Evolutionary conservation across 306 rosid species (phyloP), one percentile per base, ranked within the genome.

Genomic region (Begonia masoniana): DNA sequence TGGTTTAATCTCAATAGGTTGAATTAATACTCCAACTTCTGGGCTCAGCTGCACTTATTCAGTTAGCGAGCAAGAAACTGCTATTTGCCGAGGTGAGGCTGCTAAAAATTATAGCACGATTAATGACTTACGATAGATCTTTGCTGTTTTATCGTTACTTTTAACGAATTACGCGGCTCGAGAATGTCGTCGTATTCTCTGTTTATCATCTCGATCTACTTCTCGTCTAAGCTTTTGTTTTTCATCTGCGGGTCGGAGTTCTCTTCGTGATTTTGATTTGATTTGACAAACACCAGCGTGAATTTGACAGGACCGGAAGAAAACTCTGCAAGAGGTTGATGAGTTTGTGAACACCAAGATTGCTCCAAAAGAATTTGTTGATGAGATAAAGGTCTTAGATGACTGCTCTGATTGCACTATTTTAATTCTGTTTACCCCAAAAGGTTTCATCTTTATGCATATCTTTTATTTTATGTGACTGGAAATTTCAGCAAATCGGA

Each of bases 41-140:
- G 48, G 99, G 99, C 45, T 76, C 99, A 11, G 96, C 83, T 64
- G 99, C 96, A 62, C 14, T 86, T 57, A 43, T 86, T 72, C 99
- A 92, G 78, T 73, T 83, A 56, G 87, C 65, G 61, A 74, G 84
- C 82, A 92, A 68, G 72, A 92, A 83, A 70, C 74, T 92, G 58
- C 80, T 92, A 26, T 92, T 73, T 65, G 96, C 99, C 1, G 93
- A 81, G 88, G 99, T 81, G 60, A 64, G n/a, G 61, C 52, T 43
- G 4, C 49, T 0, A 45, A n/a, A n/a, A 11, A 11, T 6, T 45
- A 12, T 45, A 45, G 13, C 15, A 10, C n/a, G 15, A n/a, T 45
- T n/a, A 10, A 45, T 45, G 49, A 45, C 4, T 10, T 45, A 45
- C 13, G 49, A 45, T 12, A 4, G 15, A 11, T 12, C n/a, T 10